Evolutionary conservation across 495 filamentous ascomycete species (phyloP), one percentile per base, ranked within the genome.

Genomic region (Xylaria venustula): DNA sequence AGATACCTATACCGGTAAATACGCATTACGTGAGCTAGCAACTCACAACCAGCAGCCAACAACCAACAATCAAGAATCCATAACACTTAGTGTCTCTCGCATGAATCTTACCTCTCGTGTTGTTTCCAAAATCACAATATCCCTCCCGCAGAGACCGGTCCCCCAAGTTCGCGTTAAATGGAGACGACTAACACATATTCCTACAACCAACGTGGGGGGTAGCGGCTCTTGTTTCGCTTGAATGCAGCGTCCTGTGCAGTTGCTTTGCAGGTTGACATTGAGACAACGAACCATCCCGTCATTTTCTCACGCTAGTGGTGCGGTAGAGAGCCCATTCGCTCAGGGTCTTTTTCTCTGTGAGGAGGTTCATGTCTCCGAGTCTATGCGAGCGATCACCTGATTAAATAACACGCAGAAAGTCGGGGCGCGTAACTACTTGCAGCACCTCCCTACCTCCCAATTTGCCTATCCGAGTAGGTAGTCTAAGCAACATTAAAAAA

Each of bases 181-280:
- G n/a, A n/a, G n/a, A n/a, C n/a, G n/a, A n/a, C n/a, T n/a, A n/a
- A n/a, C n/a, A n/a, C n/a, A n/a, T n/a, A n/a, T n/a, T n/a, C n/a
- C n/a, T n/a, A n/a, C n/a, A n/a, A n/a, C 30, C 20, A 55, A 55
- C 40, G 53, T 45, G 53, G 52, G 37, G 37, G 58, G 47, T 45
- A n/a, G 37, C 23, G 28, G 47, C 45, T 34, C 48, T 54, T 48
- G 20, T 22, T 50, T 60, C 36, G 47, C 30, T 51, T 54, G 26
- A 28, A 47, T 54, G 19, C 48, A 45, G 22, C 3, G 36, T 42
- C 28, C 37, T 54, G 23, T 44, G 52, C 37, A 54, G 37, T 44
- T 45, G 17, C 52, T 42, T 55, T 55, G 53, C 53, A 55, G 53
- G 19, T 55, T 45, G 37, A 55, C 37, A 45, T 34, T 11, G 37